Base-by-base conservation (phyloP, 768 basidiomycete species). In the Boletus reticuloceps region DNA sequence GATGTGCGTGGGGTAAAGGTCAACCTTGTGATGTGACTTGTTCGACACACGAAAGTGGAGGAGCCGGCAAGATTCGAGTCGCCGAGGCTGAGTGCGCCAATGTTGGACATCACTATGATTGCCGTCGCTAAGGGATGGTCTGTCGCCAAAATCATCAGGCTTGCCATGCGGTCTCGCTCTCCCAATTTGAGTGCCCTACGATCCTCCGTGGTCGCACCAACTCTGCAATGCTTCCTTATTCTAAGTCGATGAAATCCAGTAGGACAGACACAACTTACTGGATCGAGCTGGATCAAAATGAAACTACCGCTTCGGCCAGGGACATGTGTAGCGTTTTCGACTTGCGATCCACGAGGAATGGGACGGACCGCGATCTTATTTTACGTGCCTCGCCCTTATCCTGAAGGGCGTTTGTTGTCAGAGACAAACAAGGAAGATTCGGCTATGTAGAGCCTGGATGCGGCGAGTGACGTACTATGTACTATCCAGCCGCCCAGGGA, bases 281-380 rank as follows among this genome's bases (percentile, higher is more conserved):
- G 62, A 22, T 79, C 75, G 47, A 86, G 77, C 17, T 80, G 78
- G 89, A 87, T 82, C 84, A 89, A 6, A 90, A 64, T 53, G 86
- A 84, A 9, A 80, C 80, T 17, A 83, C 72, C 4, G 79, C 78
- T 27, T 76, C 75, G 25, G 78, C 75, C 38, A 91, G 64, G 49
- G 75, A 79, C 7, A 72, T 58, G 54, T 84, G 77, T 10, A 82
- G 60, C n/a, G 76, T 74, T 27, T 72, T 83, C 6, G 89, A 85
- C 63, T 76, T 80, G 38, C 77, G 79, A 38, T 87, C 82, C 1
- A 72, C 68, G 13, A 91, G 72, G 63, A 92, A 91, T 11, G 91
- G 88, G 5, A 81, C 77, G 32, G 84, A 72, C 34, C 74, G 70
- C 1, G 80, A 70, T 17, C 92, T 62, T 38, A 83, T 62, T 32